Evolutionary conservation across 331 rosid species (phyloP).

Genomic region (Cydonia oblonga): DNA sequence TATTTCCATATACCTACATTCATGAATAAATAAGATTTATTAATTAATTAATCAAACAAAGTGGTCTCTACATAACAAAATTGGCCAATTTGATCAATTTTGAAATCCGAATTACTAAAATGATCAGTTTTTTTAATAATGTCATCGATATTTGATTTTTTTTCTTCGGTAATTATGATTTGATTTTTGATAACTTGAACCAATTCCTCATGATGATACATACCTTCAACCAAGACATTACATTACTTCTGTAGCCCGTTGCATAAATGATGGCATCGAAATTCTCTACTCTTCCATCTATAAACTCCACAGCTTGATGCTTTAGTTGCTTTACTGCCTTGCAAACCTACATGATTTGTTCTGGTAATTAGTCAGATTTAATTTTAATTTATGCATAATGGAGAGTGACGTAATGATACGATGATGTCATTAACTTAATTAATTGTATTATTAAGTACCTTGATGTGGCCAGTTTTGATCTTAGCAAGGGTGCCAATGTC

Average conservation of each 20-base stretch:
- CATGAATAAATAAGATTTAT: neutral
- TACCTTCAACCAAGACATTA: conserved; percentile 90
- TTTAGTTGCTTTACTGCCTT: conserved; percentile 56
- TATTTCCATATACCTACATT: neutral
- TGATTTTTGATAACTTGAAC: neutral
- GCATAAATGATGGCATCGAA: conserved; percentile 81
- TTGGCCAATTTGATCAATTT: neutral
- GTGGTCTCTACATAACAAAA: neutral
- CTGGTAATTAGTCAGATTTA: neutral
- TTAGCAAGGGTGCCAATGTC: conserved; percentile 81
- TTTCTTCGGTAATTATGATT: no score
- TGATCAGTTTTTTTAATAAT: no score
- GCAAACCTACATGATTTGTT: conserved; percentile 36
- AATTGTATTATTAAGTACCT: conserved; percentile 23
- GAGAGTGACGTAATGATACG: neutral
- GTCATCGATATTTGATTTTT: neutral
- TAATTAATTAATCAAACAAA: neutral
- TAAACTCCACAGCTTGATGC: conserved; percentile 56
- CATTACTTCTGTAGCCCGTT: conserved; percentile 90
- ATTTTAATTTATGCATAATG: neutral
- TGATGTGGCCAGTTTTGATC: conserved; percentile 67
- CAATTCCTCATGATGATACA: neutral
- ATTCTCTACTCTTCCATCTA: conserved; percentile 59
- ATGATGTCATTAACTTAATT: neutral
- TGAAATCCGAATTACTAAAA: neutral